These are phyloP conservation scores for Tirmania nivea DNA, from an alignment of 495 filamentous ascomycete genomes.

Conservation along the genomic window DNA sequence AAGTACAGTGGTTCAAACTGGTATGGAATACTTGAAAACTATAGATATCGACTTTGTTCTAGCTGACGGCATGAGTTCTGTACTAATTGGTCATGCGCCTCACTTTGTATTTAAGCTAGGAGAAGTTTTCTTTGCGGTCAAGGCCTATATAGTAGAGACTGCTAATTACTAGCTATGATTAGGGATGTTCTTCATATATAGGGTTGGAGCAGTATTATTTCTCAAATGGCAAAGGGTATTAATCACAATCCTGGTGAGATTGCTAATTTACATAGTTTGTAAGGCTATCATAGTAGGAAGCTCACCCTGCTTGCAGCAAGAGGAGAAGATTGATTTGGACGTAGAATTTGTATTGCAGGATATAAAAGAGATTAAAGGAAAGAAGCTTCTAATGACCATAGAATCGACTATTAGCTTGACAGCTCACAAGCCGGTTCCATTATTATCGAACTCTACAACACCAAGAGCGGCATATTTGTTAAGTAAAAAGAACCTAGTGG, in stretches of 20 bases:
- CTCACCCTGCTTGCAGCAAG: not conserved
- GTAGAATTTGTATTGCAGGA: not conserved
- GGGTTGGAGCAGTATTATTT: not conserved
- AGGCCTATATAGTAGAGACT: too few species aligned
- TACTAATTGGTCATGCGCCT: too few species aligned
- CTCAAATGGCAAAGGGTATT: not conserved
- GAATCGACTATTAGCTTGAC: too few species aligned
- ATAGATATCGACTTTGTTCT: too few species aligned
- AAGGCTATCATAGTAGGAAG: not conserved
- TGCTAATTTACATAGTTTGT: not conserved
- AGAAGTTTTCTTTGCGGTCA: too few species aligned
- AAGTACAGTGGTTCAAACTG: too few species aligned
- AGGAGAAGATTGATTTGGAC: not conserved
- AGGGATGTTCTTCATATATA: not conserved
- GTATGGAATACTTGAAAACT: too few species aligned
- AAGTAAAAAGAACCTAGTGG: not conserved
- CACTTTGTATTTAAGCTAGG: too few species aligned
- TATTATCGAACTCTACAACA: not conserved
- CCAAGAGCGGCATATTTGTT: not conserved
- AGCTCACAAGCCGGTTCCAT: not conserved
- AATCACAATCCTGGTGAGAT: not conserved
- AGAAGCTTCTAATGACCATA: not conserved
- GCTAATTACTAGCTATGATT: not conserved
- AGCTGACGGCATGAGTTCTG: too few species aligned
- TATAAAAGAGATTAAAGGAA: not conserved